Base-by-base conservation (phyloP, 768 basidiomycete genomes). In the Pleurotus cornucopiae region DNA sequence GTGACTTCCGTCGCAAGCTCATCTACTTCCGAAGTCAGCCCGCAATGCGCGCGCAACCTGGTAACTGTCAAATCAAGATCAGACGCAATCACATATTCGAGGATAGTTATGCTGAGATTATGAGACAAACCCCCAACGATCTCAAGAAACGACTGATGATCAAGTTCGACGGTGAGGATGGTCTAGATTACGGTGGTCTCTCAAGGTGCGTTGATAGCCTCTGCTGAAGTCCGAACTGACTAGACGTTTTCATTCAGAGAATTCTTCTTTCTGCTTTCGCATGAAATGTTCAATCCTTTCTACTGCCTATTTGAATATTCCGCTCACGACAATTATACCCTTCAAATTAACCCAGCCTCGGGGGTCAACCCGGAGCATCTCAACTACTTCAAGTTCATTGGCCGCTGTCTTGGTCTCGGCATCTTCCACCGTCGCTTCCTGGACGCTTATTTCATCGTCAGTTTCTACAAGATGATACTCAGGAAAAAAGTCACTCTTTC, bases 271-370 rank as follows among this genome's bases (percentile, higher is more conserved):
- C 76, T 99, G 57, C 82, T 99, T 47, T 98, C 96, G 34, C 97
- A 99, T 70, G 97, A 98, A 73, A 98, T 99, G 97, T 98, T 99
- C 80, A 97, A 98, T 72, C 97, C 97, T 20, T 98, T 99, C 82
- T 98, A 99, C 74, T 98, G 97, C 71, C 79, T 99, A 9, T 99
- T 99, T 74, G 97, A 99, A 74, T 99, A 99, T 73, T 98, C 97
- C 1, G 97, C 97, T 16, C 96, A 98, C 75, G 97, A 98, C 79
- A 98, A 99, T 73, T 99, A 99, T 69, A 98, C 97, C 7, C 87
- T 99, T 25, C 97, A 99, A 73, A 98, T 99, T 72, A 98, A 98
- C 73, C 96, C 96, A 11, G 94, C 94, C 7, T 97, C 94, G 34
- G 92, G 92, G 43, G 93, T 99, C 63, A 99, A 99, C 71, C 97